Conservation (phyloP, 345 rosid species). For the Erucastrum elatum region DNA sequence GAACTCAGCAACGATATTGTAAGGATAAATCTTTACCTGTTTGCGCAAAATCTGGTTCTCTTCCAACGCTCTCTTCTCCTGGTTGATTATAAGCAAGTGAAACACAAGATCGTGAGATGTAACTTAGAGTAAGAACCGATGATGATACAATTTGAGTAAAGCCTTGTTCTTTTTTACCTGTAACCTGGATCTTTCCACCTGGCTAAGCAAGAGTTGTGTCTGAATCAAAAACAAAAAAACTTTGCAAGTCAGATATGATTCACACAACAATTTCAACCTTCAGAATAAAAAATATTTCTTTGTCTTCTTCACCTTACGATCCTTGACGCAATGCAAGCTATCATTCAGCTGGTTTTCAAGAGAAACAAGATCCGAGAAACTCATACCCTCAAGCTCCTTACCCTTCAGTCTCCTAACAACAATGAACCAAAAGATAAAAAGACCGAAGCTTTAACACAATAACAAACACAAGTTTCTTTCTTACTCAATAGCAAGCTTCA, state of each 20-base stretch:
- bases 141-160: not conserved
- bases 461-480: not conserved
- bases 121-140: not conserved
- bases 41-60: slow-evolving; percentile 35
- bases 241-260: slow-evolving; percentile 1
- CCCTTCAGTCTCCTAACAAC: slow-evolving; percentile 36
- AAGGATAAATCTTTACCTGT: slow-evolving; percentile 21
- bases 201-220: slow-evolving; percentile 32
- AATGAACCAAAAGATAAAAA: not conserved
- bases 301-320: slow-evolving; percentile 31
- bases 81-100: not conserved
- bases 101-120: not conserved
- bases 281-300: not conserved
- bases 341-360: slow-evolving; percentile 40
- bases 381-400: slow-evolving; percentile 37
- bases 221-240: slow-evolving; percentile 10
- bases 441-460: not conserved
- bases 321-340: slow-evolving; percentile 38
- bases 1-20: not conserved
- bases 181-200: slow-evolving; percentile 33
- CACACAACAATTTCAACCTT: not conserved
- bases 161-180: slow-evolving; percentile 20
- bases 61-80: slow-evolving; percentile 40
- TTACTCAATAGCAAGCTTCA: slow-evolving; percentile 39
- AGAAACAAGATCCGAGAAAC: slow-evolving; percentile 33